Base-by-base conservation (phyloP, 2,329 filamentous ascomycete species). In the Trichoderma breve region DNA sequence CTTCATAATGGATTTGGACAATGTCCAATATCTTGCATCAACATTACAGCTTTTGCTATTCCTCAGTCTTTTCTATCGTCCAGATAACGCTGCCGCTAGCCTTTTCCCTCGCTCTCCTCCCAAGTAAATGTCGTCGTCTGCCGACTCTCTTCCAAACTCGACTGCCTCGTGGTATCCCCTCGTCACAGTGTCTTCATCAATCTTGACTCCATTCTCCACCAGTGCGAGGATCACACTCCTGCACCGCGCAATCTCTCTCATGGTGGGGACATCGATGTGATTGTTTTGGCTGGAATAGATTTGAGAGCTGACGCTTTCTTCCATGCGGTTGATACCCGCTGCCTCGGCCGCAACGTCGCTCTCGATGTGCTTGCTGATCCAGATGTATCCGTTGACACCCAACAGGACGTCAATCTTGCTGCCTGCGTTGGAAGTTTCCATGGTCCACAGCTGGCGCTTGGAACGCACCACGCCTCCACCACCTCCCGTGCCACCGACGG, bases 211-310 rank as follows among this genome's bases (percentile, higher is more conserved):
- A 58, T 92, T 90, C 80, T 97, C 92, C 2, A 97, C 93, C 72
- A 99, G 83, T 1, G 94, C 92, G 71, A 90, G 88, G 71, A 99
- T 92, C 71, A 96, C 92, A 26, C 93, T 93, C 43, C 92, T 87
- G 60, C 98, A 86, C 72, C 95, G 87, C 18, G 93, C 91, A 81
- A 99, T 98, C 85, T 98, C 96, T 74, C 91, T 89, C 85, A 96
- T 90, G 18, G 94, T 95, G 64, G 90, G 89, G 2, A 89, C 84
- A 26, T 89, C 85, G 74, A 99, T 94, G 71, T 89, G 87, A 80
- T 98, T 95, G 80, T 99, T 99, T 84, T 98, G 94, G 79, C 93
- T 97, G 70, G 93, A 96, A 83, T 99, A 99, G 76, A 97, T 94
- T 69, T 91, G 93, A 77, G 90, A 90, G 74, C 91, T 94, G 24